Evolutionary conservation across 176 grass and related monocot species (phyloP), one percentile per base, ranked within the genome.

Genomic region (Stipa capillata): DNA sequence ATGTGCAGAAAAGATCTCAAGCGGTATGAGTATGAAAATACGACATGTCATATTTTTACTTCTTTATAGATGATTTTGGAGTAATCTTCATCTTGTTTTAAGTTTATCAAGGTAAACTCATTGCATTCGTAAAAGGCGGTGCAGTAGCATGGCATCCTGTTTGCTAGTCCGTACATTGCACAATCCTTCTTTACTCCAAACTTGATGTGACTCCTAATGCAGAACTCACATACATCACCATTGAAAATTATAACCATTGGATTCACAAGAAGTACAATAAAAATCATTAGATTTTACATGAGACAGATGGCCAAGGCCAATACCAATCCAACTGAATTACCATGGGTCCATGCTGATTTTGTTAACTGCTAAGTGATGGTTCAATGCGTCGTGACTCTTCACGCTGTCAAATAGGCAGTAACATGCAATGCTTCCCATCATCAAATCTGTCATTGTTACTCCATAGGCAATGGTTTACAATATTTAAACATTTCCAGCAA

Each of bases 1-100:
- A 97, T 87, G 95, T 97, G 54, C 84, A 97, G 87, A 86, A 45
- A 60, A 79, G 95, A 85, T 97, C 95, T 80, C 87, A 92, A 85
- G 79, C 18, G 34, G 91, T 94, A 89, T 35, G 78, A 31, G 85
- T 92, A 87, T 41, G 76, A 18, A 5, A 80, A 36, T 34, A 55
- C 31, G 56, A 54, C 31, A 61, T 83, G 34, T 2, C 8, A 61
- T 87, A n/a, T 58, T 87, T 37, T 63, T 56, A 11, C 11, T 74
- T 84, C 62, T 65, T 55, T 73, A 65, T 66, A 56, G 28, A 10
- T 23, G 58, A 75, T 74, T 39, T 83, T 41, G 3, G 36, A 42
- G 10, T 81, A 41, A 44, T 29, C 4, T 77, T 39, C 23, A 68
- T 82, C 7, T 66, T 21, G 23, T 69, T 18, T 65, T 54, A 74